Conservation (phyloP, 208 protist species). For the Trypanosoma congolense region DNA sequence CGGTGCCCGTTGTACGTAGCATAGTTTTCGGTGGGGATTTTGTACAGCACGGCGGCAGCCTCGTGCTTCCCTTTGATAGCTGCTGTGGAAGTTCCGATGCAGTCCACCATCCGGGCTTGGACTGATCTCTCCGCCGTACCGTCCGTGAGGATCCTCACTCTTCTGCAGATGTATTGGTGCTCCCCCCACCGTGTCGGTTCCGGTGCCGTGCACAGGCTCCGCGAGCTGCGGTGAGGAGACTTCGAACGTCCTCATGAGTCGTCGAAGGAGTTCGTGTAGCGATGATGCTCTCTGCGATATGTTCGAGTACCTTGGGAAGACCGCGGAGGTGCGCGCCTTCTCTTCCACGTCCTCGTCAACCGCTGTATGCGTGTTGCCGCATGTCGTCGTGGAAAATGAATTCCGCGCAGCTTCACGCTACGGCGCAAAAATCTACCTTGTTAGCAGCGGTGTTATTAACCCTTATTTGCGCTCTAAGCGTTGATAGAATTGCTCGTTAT, state of each 20-base stretch:
- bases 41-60: constrained; percentile 31
- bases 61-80: too few relatives aligned
- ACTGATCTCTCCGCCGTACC: constrained; percentile 36
- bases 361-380: constrained; percentile 15
- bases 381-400: too few relatives aligned
- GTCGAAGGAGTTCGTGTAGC: constrained; percentile 50
- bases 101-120: too few relatives aligned
- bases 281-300: constrained; percentile 36
- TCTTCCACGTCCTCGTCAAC: constrained; percentile 54
- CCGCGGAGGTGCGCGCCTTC: constrained; percentile 34
- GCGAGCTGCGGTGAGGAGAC: constrained; percentile 36
- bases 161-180: too few relatives aligned
- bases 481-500: too few relatives aligned
- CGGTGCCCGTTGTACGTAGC: constrained; percentile 53
- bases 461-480: too few relatives aligned
- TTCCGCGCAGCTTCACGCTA: too few relatives aligned
- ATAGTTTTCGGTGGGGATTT: constrained; percentile 28
- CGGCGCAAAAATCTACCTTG: too few relatives aligned
- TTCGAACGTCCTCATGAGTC: constrained; percentile 50
- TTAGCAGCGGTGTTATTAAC: too few relatives aligned
- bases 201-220: constrained; percentile 36
- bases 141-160: constrained; percentile 60
- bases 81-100: too few relatives aligned
- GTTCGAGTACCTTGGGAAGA: constrained; percentile 41
- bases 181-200: constrained; percentile 16